Base-by-base conservation (phyloP, 2,329 filamentous ascomycete species). In the Dendrostoma leiphaemia region DNA sequence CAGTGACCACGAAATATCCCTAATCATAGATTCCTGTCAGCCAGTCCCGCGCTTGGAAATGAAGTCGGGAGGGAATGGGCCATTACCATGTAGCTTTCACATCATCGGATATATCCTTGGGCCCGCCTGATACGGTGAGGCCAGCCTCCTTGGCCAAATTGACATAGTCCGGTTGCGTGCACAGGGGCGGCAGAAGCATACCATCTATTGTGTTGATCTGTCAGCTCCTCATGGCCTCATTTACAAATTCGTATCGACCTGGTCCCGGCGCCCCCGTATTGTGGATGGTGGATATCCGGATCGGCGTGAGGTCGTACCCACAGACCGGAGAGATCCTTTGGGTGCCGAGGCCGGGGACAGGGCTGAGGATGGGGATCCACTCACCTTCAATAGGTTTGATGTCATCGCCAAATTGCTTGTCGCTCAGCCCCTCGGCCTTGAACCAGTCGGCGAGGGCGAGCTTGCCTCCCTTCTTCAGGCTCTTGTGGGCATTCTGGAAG, bases 401-500 rank as follows among this genome's bases (percentile, higher is more conserved):
- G 61, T 84, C 80, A 44, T 69, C 70, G 38, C 72, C 68, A 59
- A 79, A 74, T 54, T 74, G 67, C 54, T 71, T 65, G 57, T 75
- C 67, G 1, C 66, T 70, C 40, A 84, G 62, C 21, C 63, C 66
- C 51, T 78, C 77, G 12, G 72, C 75, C 69, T 80, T 82, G 70
- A 85, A 84, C 82, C 82, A 85, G 64, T 85, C 82, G 23, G 81
- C 80, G 50, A 85, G 67, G 4, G 82, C 79, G 41, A 85, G 64
- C 64, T 76, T 79, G 1, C 78, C 79, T 0, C 77, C 76, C 0
- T 68, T 54, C 34, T 70, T 75, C 47, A 85, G 67, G 31, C 84
- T 68, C 44, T 67, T 68, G 28, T 69, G 68, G 1, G 77, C 75
- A 57, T 83, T 84, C 24, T 67, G 64, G 63, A 84, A 84, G 68